These are phyloP conservation scores for Aspergillus nanangensis DNA, from an alignment of 495 filamentous ascomycete genomes.

Conservation along the genomic window DNA sequence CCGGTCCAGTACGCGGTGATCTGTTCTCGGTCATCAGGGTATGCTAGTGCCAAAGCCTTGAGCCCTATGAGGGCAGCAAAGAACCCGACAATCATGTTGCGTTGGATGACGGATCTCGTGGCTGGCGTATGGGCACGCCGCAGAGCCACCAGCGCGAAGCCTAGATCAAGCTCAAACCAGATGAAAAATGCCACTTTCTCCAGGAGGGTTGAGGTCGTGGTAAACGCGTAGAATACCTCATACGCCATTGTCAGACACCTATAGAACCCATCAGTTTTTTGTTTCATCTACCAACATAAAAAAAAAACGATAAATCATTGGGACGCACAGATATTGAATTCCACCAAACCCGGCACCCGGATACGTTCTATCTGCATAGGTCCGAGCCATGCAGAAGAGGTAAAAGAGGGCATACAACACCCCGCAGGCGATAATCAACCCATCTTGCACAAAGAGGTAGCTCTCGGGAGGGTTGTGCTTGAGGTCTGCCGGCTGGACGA, in stretches of 20 bases:
- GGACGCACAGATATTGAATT: conserved; percentile 9
- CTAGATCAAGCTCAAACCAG: conserved; percentile 15
- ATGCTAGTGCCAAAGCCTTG: neutral
- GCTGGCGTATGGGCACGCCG: conserved; percentile 2
- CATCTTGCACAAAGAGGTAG: conserved; percentile 18
- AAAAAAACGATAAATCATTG: too few species aligned
- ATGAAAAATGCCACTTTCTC: conserved; percentile 10
- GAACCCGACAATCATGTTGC: conserved; percentile 10
- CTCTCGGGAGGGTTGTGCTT: conserved; percentile 12
- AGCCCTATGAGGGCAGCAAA: conserved; percentile 3
- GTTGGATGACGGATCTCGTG: neutral
- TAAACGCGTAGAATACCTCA: conserved; percentile 15
- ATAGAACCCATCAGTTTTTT: neutral
- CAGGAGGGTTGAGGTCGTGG: conserved; percentile 7
- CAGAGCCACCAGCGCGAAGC: conserved; percentile 6
- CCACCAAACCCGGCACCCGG: conserved; percentile 4
- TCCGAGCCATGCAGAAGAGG: conserved; percentile 9
- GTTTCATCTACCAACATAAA: neutral
- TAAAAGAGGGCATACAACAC: conserved; percentile 15
- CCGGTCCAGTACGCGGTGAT: conserved; percentile 19
- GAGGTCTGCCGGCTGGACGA: conserved; percentile 13
- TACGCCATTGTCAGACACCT: conserved; percentile 16
- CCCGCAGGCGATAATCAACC: conserved; percentile 17
- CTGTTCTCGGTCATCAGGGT: conserved; percentile 15
- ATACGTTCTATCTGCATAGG: conserved; percentile 10